Conservation (phyloP, 139 green algal genomes). For the Edaphochlamys debaryana region DNA sequence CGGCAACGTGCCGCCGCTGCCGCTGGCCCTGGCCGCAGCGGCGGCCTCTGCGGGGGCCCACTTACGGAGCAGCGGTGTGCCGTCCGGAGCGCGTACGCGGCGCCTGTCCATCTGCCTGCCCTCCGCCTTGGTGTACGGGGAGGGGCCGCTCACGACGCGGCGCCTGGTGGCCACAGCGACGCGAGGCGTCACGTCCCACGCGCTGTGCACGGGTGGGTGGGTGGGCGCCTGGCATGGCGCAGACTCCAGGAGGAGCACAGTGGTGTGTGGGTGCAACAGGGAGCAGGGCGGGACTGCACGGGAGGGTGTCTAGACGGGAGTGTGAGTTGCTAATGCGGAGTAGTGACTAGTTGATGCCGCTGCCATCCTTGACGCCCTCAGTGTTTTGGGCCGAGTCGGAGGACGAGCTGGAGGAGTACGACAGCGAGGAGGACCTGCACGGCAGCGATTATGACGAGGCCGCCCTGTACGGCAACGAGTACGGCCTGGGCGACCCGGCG, state of each 20-base stretch:
- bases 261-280: too few species aligned
- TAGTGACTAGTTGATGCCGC: too few species aligned
- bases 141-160: slow-evolving; percentile 9
- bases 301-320: too few species aligned
- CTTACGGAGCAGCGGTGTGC: not conserved
- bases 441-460: too few species aligned
- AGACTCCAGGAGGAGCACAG: too few species aligned
- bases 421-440: too few species aligned
- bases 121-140: slow-evolving; percentile 2
- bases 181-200: slow-evolving; percentile 8
- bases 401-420: slow-evolving; percentile 1
- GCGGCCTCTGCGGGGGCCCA: not conserved
- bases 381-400: slow-evolving; percentile 37
- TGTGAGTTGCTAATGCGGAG: too few species aligned
- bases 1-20: not conserved
- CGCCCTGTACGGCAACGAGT: too few species aligned
- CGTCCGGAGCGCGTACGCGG: slow-evolving; percentile 16
- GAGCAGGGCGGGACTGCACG: too few species aligned
- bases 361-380: too few species aligned
- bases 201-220: slow-evolving; percentile 14
- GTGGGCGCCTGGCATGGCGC: not conserved
- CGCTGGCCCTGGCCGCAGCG: not conserved
- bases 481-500: too few species aligned
- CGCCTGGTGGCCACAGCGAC: not conserved
- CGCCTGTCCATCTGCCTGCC: slow-evolving; percentile 21